Base-by-base conservation (phyloP, 352 stramenopile genomes). In the Pythium plurisporium region DNA sequence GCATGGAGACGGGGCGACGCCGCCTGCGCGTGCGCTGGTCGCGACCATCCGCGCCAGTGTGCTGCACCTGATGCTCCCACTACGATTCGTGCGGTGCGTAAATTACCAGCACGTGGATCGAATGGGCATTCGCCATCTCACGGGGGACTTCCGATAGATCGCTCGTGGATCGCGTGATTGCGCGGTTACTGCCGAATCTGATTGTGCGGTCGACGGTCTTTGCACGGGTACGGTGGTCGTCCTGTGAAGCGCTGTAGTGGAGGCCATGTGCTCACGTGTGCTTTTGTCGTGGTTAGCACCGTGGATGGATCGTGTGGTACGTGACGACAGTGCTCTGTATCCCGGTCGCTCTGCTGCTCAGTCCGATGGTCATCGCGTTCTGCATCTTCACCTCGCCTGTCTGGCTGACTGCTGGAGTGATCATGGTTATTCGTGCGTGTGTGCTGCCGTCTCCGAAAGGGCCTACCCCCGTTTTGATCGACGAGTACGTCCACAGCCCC, bases 311-410 rank as follows among this genome's bases (percentile, higher is more conserved):
- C 41, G 61, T 87, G 26, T 88, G 72, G 79, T 82, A 87, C 68
- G 67, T 84, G 29, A 89, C 82, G 17, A 67, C 74, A 14, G 59
- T 84, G 36, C 55, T 92, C 22, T 87, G 74, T 65, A 72, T 91
- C 45, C 82, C 82, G n/a, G 79, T 91, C 36, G 73, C 76, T 31
- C 69, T 90, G 65, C 54, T 91, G 10, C 53, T 87, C 53, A 89
- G 82, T 51, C 82, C 82, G 15, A 86, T 92, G 71, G 34, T 87
- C 33, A 92, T 92, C 47, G 81, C 82, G 26, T 64, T 90, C 47
- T 75, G 62, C 43, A 87, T 92, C 51, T 91, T 70, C 61, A 89
- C 79, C 33, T 89, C 82, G 33, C 82, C 82, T 10, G 81, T 92
- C 51, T 92, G 82, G 82, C 60, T 86, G 44, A 69, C 78, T 29